Evolutionary conservation across 768 basidiomycete species (phyloP).

Genomic region (Cantharellus cinnabarinus): DNA sequence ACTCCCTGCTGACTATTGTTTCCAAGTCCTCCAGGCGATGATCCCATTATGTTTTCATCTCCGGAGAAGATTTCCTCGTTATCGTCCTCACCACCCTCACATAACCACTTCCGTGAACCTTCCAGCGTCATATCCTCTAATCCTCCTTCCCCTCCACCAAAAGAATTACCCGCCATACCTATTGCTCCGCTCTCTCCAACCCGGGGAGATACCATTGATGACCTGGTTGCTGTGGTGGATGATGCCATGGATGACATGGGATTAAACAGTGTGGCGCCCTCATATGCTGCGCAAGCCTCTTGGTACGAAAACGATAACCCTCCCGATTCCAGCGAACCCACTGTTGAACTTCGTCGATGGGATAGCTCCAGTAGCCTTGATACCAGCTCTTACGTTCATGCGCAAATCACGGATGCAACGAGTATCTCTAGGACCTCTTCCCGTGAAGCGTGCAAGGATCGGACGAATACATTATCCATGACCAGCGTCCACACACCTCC

Average conservation of each 20-base stretch:
- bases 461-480: too few species aligned
- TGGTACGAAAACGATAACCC: conserved; percentile 9
- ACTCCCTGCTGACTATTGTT: too few species aligned
- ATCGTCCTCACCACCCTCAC: background rate
- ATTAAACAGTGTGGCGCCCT: conserved; percentile 19
- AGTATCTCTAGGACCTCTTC: too few species aligned
- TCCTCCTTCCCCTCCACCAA: conserved; percentile 41
- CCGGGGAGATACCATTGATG: conserved; percentile 18
- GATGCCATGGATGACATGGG: conserved; percentile 23
- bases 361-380: too few species aligned
- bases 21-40: too few species aligned
- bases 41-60: background rate
- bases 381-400: too few species aligned
- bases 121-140: conserved; percentile 26
- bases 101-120: background rate
- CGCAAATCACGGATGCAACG: too few species aligned
- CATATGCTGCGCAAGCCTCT: conserved; percentile 23
- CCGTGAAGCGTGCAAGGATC: too few species aligned
- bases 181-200: conserved; percentile 5
- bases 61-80: background rate
- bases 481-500: background rate
- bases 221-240: conserved; percentile 20
- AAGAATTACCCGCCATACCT: conserved; percentile 2
- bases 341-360: too few species aligned
- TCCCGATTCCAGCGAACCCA: conserved; percentile 13